phyloP scores from a whole-genome alignment of 2,329 filamentous ascomycete genomes.

The Pseudogymnoascus sp. region DNA sequence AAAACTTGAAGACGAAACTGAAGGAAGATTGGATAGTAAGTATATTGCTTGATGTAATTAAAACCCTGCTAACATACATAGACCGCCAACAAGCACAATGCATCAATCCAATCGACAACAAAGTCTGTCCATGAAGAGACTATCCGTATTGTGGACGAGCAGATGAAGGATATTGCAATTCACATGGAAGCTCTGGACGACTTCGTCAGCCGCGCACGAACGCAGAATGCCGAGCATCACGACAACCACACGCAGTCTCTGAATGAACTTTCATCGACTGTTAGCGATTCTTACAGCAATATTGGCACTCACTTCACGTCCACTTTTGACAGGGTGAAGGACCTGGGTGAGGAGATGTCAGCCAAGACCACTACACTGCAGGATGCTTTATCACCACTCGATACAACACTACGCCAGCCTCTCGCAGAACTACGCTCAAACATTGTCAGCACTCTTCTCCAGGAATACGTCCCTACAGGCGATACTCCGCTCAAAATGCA shows the following conservation, averaged over 20 bases:
- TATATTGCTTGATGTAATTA: constrained; percentile 39
- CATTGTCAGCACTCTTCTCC: constrained; percentile 55
- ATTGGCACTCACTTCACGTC: constrained; percentile 63
- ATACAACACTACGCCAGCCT: constrained; percentile 55
- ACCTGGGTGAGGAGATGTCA: constrained; percentile 60
- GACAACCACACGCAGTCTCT: constrained; percentile 60
- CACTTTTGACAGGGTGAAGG: constrained; percentile 58
- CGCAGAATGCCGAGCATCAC: constrained; percentile 73
- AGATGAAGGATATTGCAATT: constrained; percentile 76
- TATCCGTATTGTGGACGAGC: constrained; percentile 78
- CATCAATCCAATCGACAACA: constrained; percentile 74
- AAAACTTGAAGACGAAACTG: constrained; percentile 70
- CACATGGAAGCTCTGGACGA: constrained; percentile 88
- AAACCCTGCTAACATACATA: constrained; percentile 25
- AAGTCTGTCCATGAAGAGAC: constrained; percentile 87
- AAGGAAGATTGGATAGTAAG: constrained; percentile 78
- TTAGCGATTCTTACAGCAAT: constrained; percentile 64
- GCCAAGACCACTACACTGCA: constrained; percentile 50
- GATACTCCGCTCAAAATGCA: constrained; percentile 72
- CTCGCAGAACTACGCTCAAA: constrained; percentile 62
- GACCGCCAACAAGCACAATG: constrained; percentile 69
- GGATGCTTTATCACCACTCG: constrained; percentile 53
- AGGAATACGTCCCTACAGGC: constrained; percentile 79
- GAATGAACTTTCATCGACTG: constrained; percentile 54
- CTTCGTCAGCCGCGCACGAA: constrained; percentile 74